Evolutionary conservation across 306 rosid species (phyloP), one percentile per base, ranked within the genome.

Genomic region (Rosa rugosa): DNA sequence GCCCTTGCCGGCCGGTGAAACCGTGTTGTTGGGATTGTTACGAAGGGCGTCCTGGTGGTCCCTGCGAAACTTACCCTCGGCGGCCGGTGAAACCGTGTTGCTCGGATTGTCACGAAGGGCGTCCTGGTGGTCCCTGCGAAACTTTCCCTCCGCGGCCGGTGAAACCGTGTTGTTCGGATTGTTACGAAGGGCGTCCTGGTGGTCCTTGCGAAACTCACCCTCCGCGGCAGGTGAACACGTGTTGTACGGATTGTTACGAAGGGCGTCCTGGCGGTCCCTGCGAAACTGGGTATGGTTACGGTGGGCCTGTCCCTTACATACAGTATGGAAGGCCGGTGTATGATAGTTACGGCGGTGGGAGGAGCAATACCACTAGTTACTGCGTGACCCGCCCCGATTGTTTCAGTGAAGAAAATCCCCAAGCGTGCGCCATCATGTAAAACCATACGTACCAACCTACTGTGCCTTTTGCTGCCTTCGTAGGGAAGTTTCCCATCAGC

Each of bases 101-200:
- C 0, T 2, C 36, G 36, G 36, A 31, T 31, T 31, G 36, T 31
- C 0, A 2, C 3, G 36, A 31, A 31, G 36, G 86, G 44, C 69
- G 38, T n/a, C 34, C 41, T 0, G 80, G 80, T 54, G 80, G 83
- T 62, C 80, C 83, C 6, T 80, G 83, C 36, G 36, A 31, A 31
- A 31, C 27, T 1, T 4, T 27, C 75, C 75, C 77, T 0, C 59
- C 63, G 20, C 79, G 72, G 3, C 41, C 84, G 17, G 8, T n/a
- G 2, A 45, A 71, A 8, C 0, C 34, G 6, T 72, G 76, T 36
- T 72, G 76, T 72, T 10, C 0, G 11, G 64, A 72, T 50, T 72
- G 64, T 51, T 34, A 18, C 23, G 59, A 22, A 53, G 83, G 86
- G 31, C 69, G 38, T n/a, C 44, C 41, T 0, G 80, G 80, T 42